Conservation (phyloP, 1,284 basidiomycete genomes). For the Boletellus dicymbophilus region DNA sequence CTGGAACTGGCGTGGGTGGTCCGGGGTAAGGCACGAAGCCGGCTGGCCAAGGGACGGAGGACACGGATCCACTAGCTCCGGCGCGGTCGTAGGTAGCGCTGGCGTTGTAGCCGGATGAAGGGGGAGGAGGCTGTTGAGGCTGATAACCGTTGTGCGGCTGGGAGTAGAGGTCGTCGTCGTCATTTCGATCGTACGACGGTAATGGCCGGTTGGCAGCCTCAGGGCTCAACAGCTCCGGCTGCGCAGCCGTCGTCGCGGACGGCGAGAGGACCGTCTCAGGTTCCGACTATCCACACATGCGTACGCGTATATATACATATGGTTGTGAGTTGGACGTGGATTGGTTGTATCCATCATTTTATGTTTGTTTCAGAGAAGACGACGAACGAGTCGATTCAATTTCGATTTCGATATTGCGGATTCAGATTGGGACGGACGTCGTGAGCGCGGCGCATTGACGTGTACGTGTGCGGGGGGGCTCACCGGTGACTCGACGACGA, state of each 20-base stretch:
- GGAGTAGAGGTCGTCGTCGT: not conserved
- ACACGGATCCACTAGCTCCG: too few species aligned
- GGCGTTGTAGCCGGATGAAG: not conserved
- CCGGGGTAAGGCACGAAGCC: slow-evolving; percentile 8
- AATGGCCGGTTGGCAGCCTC: slow-evolving; percentile 31
- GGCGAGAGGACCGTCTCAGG: slow-evolving; percentile 24
- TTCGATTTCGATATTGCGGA: too few species aligned
- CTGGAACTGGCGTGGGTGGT: too few species aligned
- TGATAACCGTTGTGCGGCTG: not conserved
- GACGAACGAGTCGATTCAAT: too few species aligned
- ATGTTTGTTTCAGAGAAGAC: too few species aligned
- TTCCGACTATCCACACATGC: slow-evolving; percentile 27
- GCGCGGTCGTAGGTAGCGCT: too few species aligned
- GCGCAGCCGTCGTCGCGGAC: slow-evolving; percentile 9
- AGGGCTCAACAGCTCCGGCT: slow-evolving; percentile 31
- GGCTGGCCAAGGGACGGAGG: not conserved
- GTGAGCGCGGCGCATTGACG: not conserved
- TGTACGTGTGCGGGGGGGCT: not conserved
- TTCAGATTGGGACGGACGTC: not conserved
- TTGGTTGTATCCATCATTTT: too few species aligned
- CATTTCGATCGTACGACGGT: slow-evolving; percentile 17
- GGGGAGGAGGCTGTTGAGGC: not conserved
- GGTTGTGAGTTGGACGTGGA: too few species aligned
- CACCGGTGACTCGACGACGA: slow-evolving; percentile 39
- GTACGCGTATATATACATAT: not conserved